phyloP scores from a whole-genome alignment of 2,329 filamentous ascomycete genomes.

The Sordariomycetes sp. region DNA sequence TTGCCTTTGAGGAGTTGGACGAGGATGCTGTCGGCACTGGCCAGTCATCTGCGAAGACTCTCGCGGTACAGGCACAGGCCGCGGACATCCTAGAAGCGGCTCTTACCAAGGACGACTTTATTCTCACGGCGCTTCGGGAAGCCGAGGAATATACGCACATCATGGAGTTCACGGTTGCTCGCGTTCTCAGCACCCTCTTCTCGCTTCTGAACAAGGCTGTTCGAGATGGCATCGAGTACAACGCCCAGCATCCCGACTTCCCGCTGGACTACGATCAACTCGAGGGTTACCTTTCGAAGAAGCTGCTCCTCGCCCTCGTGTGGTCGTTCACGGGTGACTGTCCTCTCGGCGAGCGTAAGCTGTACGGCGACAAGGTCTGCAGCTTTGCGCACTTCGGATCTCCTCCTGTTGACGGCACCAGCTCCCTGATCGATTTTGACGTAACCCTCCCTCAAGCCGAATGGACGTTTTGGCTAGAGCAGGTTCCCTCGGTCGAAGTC shows the following conservation, averaged over 20 bases:
- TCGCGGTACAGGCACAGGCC: constrained; percentile 65
- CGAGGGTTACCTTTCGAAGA: constrained; percentile 84
- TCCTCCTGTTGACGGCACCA: constrained; percentile 62
- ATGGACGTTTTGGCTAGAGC: constrained; percentile 88
- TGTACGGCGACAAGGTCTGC: constrained; percentile 75
- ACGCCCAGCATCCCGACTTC: constrained; percentile 87
- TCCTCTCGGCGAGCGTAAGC: constrained; percentile 72
- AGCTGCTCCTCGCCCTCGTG: constrained; percentile 79
- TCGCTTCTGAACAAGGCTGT: constrained; percentile 91
- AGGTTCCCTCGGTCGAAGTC: constrained; percentile 89
- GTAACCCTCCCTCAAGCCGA: constrained; percentile 75
- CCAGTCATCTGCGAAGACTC: constrained; percentile 63
- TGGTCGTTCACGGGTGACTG: constrained; percentile 97
- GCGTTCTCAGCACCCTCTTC: constrained; percentile 85
- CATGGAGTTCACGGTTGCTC: constrained; percentile 92
- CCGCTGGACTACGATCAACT: constrained; percentile 81
- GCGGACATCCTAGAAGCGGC: constrained; percentile 68
- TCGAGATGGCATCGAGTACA: constrained; percentile 88
- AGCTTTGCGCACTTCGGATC: constrained; percentile 77
- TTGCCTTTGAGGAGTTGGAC: constrained; percentile 88
- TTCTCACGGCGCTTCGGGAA: constrained; percentile 62
- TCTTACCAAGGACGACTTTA: constrained; percentile 67
- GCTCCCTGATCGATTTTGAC: constrained; percentile 92
- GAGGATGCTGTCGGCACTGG: constrained; percentile 74
- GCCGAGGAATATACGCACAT: constrained; percentile 80